Evolutionary conservation across 306 rosid genomes (phyloP), one percentile per base, ranked within the genome.

Genomic region (Cicer bijugum): DNA sequence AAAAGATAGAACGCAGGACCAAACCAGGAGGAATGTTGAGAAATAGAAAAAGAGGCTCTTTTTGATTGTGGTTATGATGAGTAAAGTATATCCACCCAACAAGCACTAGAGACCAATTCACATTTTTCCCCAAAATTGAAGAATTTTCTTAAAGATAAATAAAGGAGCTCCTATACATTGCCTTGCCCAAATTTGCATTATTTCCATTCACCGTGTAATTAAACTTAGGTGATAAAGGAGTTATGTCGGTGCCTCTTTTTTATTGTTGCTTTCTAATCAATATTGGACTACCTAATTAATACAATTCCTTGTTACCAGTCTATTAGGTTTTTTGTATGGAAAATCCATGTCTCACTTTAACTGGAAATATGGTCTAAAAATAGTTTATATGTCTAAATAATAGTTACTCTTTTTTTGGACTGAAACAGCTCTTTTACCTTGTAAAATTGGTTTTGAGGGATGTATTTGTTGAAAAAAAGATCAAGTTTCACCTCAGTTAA

Each of bases 31-130:
- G 82, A 84, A 78, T 75, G 79, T 72, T 59, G 82, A 78, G 74
- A 67, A 47, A 74, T 74, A 67, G 75, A 74, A 79, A 74, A 76
- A 61, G 68, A 76, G 75, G 72, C 71, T 71, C 88, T 76, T 85
- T 90, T 85, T 86, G 70, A 85, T 88, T 86, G 94, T 74, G 52
- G 85, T 80, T 87, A 91, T 91, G 75, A 91, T 88, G 82, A 84
- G 75, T 53, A 74, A 80, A 84, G 75, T 53, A 74, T 67, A 63
- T 77, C 77, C 84, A 90, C 85, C 86, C 87, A 85, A 74, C 85
- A 59, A 23, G 62, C 82, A 85, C 85, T 75, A 77, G 48, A 66
- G 61, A 76, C 82, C 82, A 78, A 76, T 74, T 37, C 5, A 43
- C 48, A 80, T 75, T 85, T 78, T 82, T 74, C 85, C 33, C 38